Base-by-base conservation (phyloP, 2,329 filamentous ascomycete genomes). In the Monosporascus sp. region DNA sequence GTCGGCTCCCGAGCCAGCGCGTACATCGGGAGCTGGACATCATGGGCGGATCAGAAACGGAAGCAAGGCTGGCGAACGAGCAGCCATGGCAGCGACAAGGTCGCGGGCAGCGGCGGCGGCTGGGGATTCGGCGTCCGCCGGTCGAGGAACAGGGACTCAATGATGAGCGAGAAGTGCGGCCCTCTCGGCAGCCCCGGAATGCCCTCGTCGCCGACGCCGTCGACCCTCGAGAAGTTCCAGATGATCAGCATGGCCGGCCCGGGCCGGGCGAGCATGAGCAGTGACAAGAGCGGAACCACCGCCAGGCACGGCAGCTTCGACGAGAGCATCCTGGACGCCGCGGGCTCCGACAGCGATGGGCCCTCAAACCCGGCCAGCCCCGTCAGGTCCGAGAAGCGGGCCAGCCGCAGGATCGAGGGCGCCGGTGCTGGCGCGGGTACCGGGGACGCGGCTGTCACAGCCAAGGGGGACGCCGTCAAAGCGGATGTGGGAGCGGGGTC, bases 21-120 rank as follows among this genome's bases (percentile, higher is more conserved):
- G 5, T 88, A 86, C 66, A 79, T 88, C 60, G 84, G 82, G 39
- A 86, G 83, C 60, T 88, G 85, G 85, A 82, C 84, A 1, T 71
- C 76, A 0, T 88, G 85, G 85, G 84, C 85, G 2, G 85, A 85
- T 48, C 88, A 94, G 72, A 93, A 92, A 73, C 78, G 86, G 57
- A 88, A 86, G 64, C 73, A 69, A 36, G 69, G 67, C 27, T 72
- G 70, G 71, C 63, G 70, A 17, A 61, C 65, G 24, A 68, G 63
- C 24, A 69, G 69, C 46, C 74, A 73, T 68, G 71, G 72, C 39
- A 69, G 67, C 59, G 65, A 67, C 52, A 60, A 48, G 52, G 52
- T 51, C 46, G 47, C 50, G 15, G 55, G 42, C 22, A 56, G 56
- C 38, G 54, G 64, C 5, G 61, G 66, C 8, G 66, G 67, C 24